Evolutionary conservation across 2,329 filamentous ascomycete species (phyloP).

Genomic region (Gnomoniopsis sp.): DNA sequence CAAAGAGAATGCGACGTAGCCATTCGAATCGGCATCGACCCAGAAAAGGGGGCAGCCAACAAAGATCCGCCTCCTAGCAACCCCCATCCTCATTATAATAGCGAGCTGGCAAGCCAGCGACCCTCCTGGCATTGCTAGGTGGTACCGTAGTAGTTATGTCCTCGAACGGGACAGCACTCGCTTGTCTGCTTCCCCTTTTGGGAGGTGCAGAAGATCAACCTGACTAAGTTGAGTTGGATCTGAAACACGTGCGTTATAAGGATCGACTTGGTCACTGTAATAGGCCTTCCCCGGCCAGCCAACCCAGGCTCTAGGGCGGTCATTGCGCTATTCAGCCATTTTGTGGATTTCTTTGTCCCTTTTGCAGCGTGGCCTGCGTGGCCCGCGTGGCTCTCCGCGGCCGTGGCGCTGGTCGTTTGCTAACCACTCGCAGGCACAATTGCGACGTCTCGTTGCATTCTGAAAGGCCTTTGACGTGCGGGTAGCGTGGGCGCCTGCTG

Average conservation of each 20-base stretch:
- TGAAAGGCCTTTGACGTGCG: conserved; percentile 10
- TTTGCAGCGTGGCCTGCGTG: neutral
- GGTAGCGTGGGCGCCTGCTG: conserved; percentile 2
- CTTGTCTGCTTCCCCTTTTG: neutral
- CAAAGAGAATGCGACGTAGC: neutral
- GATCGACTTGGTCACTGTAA: conserved; percentile 9
- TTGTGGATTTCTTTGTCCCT: too few species aligned
- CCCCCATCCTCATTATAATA: neutral
- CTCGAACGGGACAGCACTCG: neutral
- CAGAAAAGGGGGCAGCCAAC: conserved; percentile 6
- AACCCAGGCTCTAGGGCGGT: neutral
- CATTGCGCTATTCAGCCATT: too few species aligned
- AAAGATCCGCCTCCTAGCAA: neutral
- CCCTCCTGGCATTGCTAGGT: neutral
- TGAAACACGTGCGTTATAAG: conserved; percentile 16
- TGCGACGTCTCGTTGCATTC: neutral
- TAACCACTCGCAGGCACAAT: neutral
- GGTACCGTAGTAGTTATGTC: too few species aligned
- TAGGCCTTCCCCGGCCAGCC: neutral
- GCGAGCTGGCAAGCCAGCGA: conserved; percentile 10
- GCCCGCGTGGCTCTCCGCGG: neutral
- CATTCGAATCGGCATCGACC: neutral
- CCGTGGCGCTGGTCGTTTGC: neutral
- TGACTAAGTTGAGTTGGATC: conserved; percentile 13
- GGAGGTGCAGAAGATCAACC: conserved; percentile 4